phyloP scores from a whole-genome alignment of 345 rosid genomes.

The Melaleuca quinquenervia region DNA sequence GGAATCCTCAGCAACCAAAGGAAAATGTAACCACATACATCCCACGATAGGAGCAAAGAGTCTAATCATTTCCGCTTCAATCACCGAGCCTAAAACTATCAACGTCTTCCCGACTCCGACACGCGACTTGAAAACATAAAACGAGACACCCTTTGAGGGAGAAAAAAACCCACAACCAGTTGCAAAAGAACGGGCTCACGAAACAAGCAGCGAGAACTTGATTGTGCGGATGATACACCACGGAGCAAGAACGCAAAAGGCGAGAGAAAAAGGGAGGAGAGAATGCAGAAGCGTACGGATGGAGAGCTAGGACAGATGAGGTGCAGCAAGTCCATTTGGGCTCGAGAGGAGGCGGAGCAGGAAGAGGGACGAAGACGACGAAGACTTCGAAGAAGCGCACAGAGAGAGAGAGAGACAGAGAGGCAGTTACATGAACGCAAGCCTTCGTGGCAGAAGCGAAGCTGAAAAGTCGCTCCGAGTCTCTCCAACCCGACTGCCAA shows the following conservation, averaged over 20 bases:
- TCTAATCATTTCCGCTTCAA: not conserved
- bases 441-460: not conserved
- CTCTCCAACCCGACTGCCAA: not conserved
- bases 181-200: not conserved
- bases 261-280: not conserved
- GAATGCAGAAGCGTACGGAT: conserved; percentile 13
- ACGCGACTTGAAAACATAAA: not conserved
- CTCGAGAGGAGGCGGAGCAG: not conserved
- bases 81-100: not conserved
- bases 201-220: not conserved
- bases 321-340: conserved; percentile 10
- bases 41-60: not conserved
- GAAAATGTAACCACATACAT: not conserved
- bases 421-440: not conserved
- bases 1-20: not conserved
- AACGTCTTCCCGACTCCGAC: too few species aligned
- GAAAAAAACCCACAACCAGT: not conserved
- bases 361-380: not conserved
- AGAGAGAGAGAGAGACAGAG: not conserved
- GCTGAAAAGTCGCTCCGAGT: not conserved
- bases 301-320: conserved; percentile 37
- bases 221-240: not conserved
- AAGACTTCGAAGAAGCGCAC: not conserved
- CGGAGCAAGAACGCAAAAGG: not conserved
- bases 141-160: not conserved